Evolutionary conservation across 805 yeast species (phyloP), one percentile per base, ranked within the genome.

Genomic region (Teunomyces kruisii): DNA sequence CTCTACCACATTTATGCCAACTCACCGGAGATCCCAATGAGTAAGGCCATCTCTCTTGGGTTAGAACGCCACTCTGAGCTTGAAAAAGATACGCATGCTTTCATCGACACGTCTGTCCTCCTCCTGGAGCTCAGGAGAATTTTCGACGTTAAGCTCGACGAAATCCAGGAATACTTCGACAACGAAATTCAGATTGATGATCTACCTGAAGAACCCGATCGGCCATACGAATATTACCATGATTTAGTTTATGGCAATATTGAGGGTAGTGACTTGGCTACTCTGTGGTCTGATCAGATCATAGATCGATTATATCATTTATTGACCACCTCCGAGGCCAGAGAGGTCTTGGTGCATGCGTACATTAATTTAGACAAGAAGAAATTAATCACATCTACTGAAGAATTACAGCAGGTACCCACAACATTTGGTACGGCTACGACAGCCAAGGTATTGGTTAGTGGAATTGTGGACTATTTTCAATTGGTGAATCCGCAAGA

Each of bases 381-480:
- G 6, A 14, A 29, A 7, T 55, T 67, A 17, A 43, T 51, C 3
- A 43, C 49, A 1, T 28, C 40, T 3, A 36, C 24, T 2, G 42
- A 40, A 3, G 44, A 35, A n/a, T 15, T 44, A 9, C 35, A n/a
- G 6, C 6, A 12, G 7, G n/a, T 19, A 22, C 42, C 45, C 6
- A 16, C 28, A 6, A 39, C 28, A 12, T 5, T 19, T 7, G 45
- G 37, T 3, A 15, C 10, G 9, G 27, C 26, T 13, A 40, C 35
- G 15, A 12, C 37, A 43, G 15, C 15, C 15, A 46, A 47, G 39
- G 68, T 80, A 1, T 58, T 83, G 16, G 70, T 84, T 6, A 81
- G 87, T 56, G 94, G 91, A 1, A 67, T 85, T 1, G 75, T 84
- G 19, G 91, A 84, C 59, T 75, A 75, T 47, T 47, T 83, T 13